phyloP scores from a whole-genome alignment of 1,284 basidiomycete species.

The Sporisorium iseilematis-ciliati region DNA sequence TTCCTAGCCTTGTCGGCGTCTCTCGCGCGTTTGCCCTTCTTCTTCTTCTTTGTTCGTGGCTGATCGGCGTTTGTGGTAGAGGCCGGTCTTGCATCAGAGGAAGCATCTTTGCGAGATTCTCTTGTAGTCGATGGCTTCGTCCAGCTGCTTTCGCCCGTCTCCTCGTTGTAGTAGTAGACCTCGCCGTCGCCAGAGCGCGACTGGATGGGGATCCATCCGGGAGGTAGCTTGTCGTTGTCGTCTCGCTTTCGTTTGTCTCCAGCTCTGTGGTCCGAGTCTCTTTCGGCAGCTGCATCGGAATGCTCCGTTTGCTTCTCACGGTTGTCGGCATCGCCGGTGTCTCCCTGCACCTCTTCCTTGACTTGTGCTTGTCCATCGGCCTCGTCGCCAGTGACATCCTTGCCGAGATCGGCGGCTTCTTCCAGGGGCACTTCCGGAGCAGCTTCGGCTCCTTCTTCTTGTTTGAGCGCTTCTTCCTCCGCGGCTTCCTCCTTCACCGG shows the following conservation, averaged over 20 bases:
- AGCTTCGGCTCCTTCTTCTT: background rate
- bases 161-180: constrained; percentile 50
- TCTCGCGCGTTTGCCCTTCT: constrained; percentile 24
- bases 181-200: constrained; percentile 40
- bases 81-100: constrained; percentile 1
- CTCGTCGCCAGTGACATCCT: background rate
- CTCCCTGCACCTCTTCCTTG: background rate
- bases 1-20: constrained; percentile 23
- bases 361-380: background rate
- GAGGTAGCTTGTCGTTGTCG: constrained; percentile 10
- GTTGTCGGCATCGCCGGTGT: no score
- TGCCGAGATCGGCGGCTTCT: background rate
- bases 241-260: background rate
- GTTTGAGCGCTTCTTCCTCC: background rate
- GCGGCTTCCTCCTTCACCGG: background rate
- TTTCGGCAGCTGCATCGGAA: background rate
- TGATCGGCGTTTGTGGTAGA: background rate
- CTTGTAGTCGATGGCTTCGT: constrained; percentile 16
- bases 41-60: constrained; percentile 28
- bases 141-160: constrained; percentile 44
- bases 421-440: background rate
- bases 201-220: constrained; percentile 36
- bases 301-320: background rate
- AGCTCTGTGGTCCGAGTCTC: background rate
- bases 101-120: constrained; percentile 2